Evolutionary conservation across 2,329 filamentous ascomycete genomes (phyloP).

Genomic region (Didymella sp.): DNA sequence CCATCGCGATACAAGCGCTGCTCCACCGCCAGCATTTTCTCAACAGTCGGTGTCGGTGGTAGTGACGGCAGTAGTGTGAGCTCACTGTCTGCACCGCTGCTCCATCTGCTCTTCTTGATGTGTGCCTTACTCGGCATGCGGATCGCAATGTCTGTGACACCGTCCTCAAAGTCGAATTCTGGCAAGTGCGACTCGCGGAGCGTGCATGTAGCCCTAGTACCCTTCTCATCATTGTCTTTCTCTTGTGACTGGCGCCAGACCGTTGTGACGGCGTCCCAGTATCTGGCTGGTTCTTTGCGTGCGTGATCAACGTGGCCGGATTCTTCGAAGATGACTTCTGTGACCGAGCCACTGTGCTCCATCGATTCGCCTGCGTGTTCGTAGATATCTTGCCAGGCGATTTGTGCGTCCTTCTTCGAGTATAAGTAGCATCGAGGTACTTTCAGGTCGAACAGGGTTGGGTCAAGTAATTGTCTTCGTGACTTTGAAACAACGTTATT

Average conservation of each 20-base stretch:
- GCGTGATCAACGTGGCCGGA: constrained; percentile 68
- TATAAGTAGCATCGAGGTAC: constrained; percentile 62
- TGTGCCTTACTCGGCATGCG: constrained; percentile 1
- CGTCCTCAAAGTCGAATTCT: constrained; percentile 12
- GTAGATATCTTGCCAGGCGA: constrained; percentile 62
- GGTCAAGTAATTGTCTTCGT: constrained; percentile 22
- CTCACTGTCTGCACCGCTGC: constrained; percentile 1
- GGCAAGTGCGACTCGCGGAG: constrained; percentile 1
- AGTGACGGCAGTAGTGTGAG: constrained; percentile 4
- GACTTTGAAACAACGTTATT: constrained; percentile 34
- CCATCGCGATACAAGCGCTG: constrained; percentile 2
- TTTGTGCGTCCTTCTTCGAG: constrained; percentile 63
- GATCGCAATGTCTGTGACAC: neutral
- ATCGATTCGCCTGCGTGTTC: constrained; percentile 57
- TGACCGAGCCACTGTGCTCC: constrained; percentile 55
- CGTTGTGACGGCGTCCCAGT: constrained; percentile 56
- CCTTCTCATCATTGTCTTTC: neutral
- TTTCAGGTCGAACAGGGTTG: constrained; percentile 23
- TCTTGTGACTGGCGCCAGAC: constrained; percentile 26
- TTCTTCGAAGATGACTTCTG: constrained; percentile 61
- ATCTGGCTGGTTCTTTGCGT: constrained; percentile 60
- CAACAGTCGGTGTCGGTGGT: constrained; percentile 1
- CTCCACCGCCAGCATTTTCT: constrained; percentile 11
- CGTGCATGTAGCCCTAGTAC: neutral
- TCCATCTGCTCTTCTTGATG: constrained; percentile 13